A percentile compares a stretch with the other conserved stretches of the same genome.
Conservation (phyloP, 2,329 filamentous ascomycete genomes). For the Xylaria sp. region DNA sequence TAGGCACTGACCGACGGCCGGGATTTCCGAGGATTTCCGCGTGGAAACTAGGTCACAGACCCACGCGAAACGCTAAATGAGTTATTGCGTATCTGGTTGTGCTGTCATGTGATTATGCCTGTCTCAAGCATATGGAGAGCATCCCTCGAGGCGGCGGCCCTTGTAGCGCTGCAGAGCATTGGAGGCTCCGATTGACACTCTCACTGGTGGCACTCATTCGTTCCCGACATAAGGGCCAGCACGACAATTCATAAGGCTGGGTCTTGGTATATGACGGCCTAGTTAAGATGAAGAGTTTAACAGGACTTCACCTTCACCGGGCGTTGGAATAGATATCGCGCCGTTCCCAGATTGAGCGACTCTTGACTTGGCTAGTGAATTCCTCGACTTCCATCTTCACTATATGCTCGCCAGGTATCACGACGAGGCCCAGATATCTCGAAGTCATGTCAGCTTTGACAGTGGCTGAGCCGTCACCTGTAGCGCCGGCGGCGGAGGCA, state of each 20-base stretch:
- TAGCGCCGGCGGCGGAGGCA: constrained; percentile 44
- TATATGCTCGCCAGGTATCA: constrained; percentile 88
- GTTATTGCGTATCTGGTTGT: not conserved
- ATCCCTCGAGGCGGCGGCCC: not conserved
- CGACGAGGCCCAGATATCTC: constrained; percentile 87
- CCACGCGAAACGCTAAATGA: not conserved
- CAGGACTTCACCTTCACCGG: constrained; percentile 8
- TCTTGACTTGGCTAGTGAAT: constrained; percentile 66
- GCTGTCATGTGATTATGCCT: not conserved
- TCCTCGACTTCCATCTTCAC: constrained; percentile 90
- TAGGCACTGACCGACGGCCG: not conserved
- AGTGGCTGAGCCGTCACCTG: constrained; percentile 52
- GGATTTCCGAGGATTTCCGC: too few species aligned
- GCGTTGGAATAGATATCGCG: constrained; percentile 39
- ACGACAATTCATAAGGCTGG: not conserved
- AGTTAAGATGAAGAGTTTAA: not conserved
- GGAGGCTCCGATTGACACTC: not conserved
- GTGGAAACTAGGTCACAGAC: not conserved
- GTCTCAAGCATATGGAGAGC: not conserved
- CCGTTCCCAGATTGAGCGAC: constrained; percentile 44
- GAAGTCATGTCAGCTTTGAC: constrained; percentile 80
- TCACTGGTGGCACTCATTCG: not conserved
- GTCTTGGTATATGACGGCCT: not conserved
- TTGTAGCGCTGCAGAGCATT: not conserved
- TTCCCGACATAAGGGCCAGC: not conserved